Base-by-base conservation (phyloP, 2,329 filamentous ascomycete genomes). In the Fusarium keratoplasticum region DNA sequence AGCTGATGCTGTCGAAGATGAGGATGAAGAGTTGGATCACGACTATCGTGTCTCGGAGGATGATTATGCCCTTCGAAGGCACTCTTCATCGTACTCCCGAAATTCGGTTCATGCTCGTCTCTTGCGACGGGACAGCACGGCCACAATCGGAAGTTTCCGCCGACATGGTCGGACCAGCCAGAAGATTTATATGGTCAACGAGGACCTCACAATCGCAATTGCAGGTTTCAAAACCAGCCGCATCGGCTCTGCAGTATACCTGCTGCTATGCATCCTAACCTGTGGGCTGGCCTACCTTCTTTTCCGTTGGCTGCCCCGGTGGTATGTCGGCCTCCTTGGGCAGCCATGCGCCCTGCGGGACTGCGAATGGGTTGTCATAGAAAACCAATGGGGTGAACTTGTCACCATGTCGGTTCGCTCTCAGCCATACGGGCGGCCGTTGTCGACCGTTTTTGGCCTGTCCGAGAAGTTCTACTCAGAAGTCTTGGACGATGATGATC, bases 341-440 rank as follows among this genome's bases (percentile, higher is more conserved):
- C 89, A 86, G 62, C 85, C 91, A 6, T 90, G 89, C 18, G 87
- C 94, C 3, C 86, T 99, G 33, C 88, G 89, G 63, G 90, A 93
- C 64, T 96, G 94, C 78, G 88, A 94, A 69, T 99, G 97, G 96
- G 92, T 98, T 50, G 95, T 97, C 31, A 90, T 98, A 73, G 96
- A 98, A 88, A 98, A 99, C 79, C 95, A 98, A 88, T 98, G 96
- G 96, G 93, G 94, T 59, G 96, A 98, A 82, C 93, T 98, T 82
- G 87, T 89, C 14, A 89, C 96, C n/a, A 89, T 97, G 78, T 80
- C 91, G 59, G 88, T 98, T 14, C 87, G 87, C 40, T 83, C 82
- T 18, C 85, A 84, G 64, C 80, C 82, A 22, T 91, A 89, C 81
- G 89, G 87, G 58, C 89, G 86, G 67, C 86, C 87, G 5, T 80